Evolutionary conservation across 2,329 filamentous ascomycete genomes (phyloP), one percentile per base, ranked within the genome.

Genomic region (Apiospora arundinis): DNA sequence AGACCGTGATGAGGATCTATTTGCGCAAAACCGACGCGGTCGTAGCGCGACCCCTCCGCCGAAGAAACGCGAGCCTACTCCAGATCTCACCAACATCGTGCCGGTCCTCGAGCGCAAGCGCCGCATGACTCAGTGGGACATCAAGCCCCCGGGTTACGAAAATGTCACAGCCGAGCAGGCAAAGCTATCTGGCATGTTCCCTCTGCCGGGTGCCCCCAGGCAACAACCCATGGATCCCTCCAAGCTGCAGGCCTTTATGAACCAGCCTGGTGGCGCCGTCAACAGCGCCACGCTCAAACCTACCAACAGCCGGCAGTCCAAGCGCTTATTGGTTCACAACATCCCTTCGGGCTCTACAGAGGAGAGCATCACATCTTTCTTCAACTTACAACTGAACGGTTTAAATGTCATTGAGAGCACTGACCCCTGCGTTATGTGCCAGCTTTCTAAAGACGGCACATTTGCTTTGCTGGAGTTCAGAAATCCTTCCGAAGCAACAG

Each of bases 181-280:
- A 68, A 99, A 99, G 86, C 88, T 99, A 63, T 99, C 97, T 75
- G 92, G 95, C 85, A 98, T 99, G 96, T 99, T 99, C 85, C 95
- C 97, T 73, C 90, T 99, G 65, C 96, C 96, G 4, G 96, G 96
- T 75, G 96, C 96, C 73, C 96, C 96, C 70, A 91, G 96, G 76
- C 95, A 97, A 81, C 95, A 98, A 79, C 92, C 94, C 45, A 96
- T 98, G 92, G 96, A 99, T 77, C 95, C 95, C 21, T 93, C 91
- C 77, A 95, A 95, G 82, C 88, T 99, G 67, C 95, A 98, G 81
- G 95, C 95, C 28, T 97, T 99, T 82, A 97, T 98, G 90, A 95
- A 93, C 81, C 95, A 97, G 80, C 93, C 95, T 18, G 90, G 90
- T 70, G 92, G 92, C 70, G 84, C 91, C 78, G 84, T 89, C 72